phyloP scores from a whole-genome alignment of 2,329 filamentous ascomycete species.

The Trichophaea hybrida region DNA sequence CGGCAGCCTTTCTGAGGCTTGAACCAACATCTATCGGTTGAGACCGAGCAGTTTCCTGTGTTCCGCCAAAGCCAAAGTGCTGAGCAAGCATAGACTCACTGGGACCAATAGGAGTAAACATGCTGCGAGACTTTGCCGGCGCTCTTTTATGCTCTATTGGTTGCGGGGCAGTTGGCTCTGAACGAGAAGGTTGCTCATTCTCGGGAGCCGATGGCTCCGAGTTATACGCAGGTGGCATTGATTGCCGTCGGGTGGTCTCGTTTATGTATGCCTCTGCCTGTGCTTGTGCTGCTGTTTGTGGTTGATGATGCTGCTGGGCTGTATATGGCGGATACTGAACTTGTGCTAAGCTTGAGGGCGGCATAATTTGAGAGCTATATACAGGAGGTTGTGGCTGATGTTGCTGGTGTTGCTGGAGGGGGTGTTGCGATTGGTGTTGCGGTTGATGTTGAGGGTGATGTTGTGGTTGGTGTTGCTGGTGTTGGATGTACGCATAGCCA shows the following conservation, averaged over 20 bases:
- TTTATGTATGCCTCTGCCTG: conserved; percentile 19
- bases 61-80: conserved; percentile 25
- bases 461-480: conserved; percentile 27
- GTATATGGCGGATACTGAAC: neutral
- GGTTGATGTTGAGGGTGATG: conserved; percentile 27
- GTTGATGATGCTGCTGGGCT: neutral
- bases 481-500: conserved; percentile 32
- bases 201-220: conserved; percentile 26
- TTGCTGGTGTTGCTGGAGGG: conserved; percentile 34
- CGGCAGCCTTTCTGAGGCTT: conserved; percentile 38
- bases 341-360: neutral
- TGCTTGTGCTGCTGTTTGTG: conserved; percentile 12
- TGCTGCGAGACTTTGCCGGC: conserved; percentile 73
- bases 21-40: conserved; percentile 51
- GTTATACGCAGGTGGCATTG: conserved; percentile 26
- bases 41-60: conserved; percentile 36
- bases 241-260: conserved; percentile 23
- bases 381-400: conserved; percentile 4
- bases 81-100: conserved; percentile 27
- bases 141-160: conserved; percentile 46
- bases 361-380: neutral
- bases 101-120: conserved; percentile 85
- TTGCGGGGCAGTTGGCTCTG: conserved; percentile 29
- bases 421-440: conserved; percentile 27
- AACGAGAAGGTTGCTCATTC: conserved; percentile 27